Evolutionary conservation across 2,329 filamentous ascomycete species (phyloP).

Genomic region (Colletotrichum sublineola): DNA sequence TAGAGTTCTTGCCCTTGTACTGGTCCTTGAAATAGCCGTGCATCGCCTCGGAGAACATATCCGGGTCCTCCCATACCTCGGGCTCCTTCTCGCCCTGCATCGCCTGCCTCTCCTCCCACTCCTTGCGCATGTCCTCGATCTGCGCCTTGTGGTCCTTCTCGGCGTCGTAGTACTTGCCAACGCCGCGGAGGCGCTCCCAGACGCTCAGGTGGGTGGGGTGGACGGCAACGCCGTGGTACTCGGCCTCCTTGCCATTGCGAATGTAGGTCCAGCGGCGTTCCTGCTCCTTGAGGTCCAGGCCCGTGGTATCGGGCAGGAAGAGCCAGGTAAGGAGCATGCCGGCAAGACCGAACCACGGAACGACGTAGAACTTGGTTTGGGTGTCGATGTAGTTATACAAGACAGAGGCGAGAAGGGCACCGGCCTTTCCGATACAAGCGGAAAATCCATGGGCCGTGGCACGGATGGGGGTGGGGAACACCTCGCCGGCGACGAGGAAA

Average conservation of each 20-base stretch:
- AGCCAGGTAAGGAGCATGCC: constrained; percentile 86
- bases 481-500: constrained; percentile 95
- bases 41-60: constrained; percentile 66
- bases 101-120: constrained; percentile 69
- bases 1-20: constrained; percentile 37
- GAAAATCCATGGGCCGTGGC: constrained; percentile 95
- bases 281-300: constrained; percentile 96
- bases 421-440: constrained; percentile 90
- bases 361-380: constrained; percentile 88
- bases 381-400: constrained; percentile 95
- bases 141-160: constrained; percentile 86
- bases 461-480: constrained; percentile 94
- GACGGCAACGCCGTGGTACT: constrained; percentile 94
- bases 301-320: constrained; percentile 97
- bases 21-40: constrained; percentile 64
- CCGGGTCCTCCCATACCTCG: constrained; percentile 61
- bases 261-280: constrained; percentile 94
- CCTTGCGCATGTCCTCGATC: constrained; percentile 82
- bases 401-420: constrained; percentile 87
- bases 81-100: constrained; percentile 63
- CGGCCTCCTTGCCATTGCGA: constrained; percentile 78
- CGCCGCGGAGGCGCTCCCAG: constrained; percentile 86
- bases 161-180: constrained; percentile 86
- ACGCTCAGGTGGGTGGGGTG: constrained; percentile 89
- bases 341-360: constrained; percentile 93